Percentiles rank a stretch among this genome's conserved stretches.
These are phyloP conservation scores for Pythium plurisporium DNA, from an alignment of 352 stramenopile species.

Conservation along the genomic window DNA sequence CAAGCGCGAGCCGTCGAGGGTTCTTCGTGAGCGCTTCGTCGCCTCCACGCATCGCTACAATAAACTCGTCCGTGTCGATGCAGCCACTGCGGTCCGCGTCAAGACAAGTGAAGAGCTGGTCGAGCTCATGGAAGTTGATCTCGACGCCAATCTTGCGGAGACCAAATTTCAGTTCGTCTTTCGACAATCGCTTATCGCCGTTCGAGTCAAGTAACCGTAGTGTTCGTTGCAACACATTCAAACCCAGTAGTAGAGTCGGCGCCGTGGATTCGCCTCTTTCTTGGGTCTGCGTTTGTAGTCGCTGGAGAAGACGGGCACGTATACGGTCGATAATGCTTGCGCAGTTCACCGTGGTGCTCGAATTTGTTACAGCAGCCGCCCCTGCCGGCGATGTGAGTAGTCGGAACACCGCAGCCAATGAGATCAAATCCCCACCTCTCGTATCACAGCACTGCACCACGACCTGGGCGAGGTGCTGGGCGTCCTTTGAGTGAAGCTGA, in stretches of 20 bases:
- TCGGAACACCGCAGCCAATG: constrained; percentile 13
- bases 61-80: constrained; percentile 73
- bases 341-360: neutral
- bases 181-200: constrained; percentile 41
- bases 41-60: constrained; percentile 47
- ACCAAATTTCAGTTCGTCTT: constrained; percentile 56
- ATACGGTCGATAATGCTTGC: constrained; percentile 13
- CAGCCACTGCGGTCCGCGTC: constrained; percentile 55
- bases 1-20: constrained; percentile 36
- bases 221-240: constrained; percentile 41
- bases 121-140: constrained; percentile 55
- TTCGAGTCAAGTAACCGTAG: constrained; percentile 36
- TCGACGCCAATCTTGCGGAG: constrained; percentile 55
- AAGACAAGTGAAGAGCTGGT: constrained; percentile 67
- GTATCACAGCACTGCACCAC: constrained; percentile 19
- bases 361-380: neutral
- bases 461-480: constrained; percentile 23
- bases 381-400: neutral
- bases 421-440: constrained; percentile 21
- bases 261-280: constrained; percentile 1
- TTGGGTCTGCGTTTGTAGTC: constrained; percentile 3
- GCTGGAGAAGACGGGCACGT: constrained; percentile 12
- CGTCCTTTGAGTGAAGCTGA: constrained; percentile 33
- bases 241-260: constrained; percentile 7
- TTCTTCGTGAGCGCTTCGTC: constrained; percentile 28